A percentile compares a stretch with the other conserved stretches of the same genome.
Evolutionary conservation across 2,329 filamentous ascomycete species (phyloP).

Genomic region (Pseudogymnoascus sp.): DNA sequence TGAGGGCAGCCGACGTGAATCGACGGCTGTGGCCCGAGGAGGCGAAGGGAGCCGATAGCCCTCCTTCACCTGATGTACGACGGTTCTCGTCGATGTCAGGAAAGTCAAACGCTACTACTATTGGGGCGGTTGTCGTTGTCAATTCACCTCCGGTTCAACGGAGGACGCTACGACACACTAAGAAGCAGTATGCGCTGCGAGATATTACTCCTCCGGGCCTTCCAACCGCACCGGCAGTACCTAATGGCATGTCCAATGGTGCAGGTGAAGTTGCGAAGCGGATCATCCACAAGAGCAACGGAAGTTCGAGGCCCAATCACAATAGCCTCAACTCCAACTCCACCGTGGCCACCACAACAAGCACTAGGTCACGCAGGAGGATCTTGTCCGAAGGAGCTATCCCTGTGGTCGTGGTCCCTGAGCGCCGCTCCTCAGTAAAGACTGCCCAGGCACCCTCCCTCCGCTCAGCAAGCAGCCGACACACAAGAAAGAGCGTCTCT

Average conservation of each 20-base stretch:
- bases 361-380: constrained; percentile 48
- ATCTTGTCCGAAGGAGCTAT: constrained; percentile 52
- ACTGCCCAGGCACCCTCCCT: constrained; percentile 46
- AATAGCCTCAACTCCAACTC: constrained; percentile 40
- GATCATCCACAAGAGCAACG: constrained; percentile 4
- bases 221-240: constrained; percentile 19
- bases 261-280: background rate
- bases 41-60: constrained; percentile 19
- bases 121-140: constrained; percentile 51
- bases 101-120: constrained; percentile 46
- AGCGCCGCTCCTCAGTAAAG: constrained; percentile 42
- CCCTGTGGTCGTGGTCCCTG: constrained; percentile 54
- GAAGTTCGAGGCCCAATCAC: constrained; percentile 13
- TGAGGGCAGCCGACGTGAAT: background rate
- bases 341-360: constrained; percentile 41
- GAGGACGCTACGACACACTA: constrained; percentile 53
- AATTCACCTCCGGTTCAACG: constrained; percentile 39
- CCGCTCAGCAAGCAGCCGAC: constrained; percentile 53
- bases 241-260: background rate
- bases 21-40: constrained; percentile 12
- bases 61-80: constrained; percentile 32
- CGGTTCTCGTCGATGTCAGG: constrained; percentile 48
- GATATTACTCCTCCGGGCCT: constrained; percentile 31
- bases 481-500: constrained; percentile 43
- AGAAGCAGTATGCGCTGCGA: constrained; percentile 45